phyloP scores from a whole-genome alignment of 306 rosid species.

The Ormosia emarginata region DNA sequence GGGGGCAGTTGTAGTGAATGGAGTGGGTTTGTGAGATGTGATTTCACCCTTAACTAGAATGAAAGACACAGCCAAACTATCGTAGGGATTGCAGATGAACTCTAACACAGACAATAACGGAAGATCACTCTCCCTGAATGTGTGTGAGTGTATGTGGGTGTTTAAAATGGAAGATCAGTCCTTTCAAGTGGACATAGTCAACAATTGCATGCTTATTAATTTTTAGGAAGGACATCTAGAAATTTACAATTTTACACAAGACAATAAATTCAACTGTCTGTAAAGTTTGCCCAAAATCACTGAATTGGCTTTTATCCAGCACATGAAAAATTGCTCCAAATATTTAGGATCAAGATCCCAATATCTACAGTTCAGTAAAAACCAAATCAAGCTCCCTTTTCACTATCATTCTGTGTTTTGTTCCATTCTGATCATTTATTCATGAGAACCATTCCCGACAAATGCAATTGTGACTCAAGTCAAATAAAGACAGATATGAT shows the following conservation, averaged over 20 bases:
- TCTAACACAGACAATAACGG: background rate
- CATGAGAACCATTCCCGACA: slow-evolving; percentile 7
- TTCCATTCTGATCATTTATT: background rate
- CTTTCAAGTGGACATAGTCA: background rate
- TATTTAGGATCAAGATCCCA: background rate
- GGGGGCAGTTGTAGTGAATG: background rate
- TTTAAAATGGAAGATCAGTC: too few species aligned
- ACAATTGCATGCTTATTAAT: background rate
- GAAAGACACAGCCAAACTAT: background rate
- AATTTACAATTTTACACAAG: background rate
- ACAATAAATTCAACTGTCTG: background rate
- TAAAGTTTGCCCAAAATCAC: background rate
- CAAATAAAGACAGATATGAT: background rate
- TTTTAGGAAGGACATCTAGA: background rate
- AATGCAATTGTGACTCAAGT: background rate
- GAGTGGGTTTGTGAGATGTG: background rate
- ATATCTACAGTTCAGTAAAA: background rate
- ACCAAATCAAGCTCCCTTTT: background rate
- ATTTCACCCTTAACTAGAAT: background rate
- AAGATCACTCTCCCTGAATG: too few species aligned
- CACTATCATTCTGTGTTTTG: background rate
- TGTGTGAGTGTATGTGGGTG: too few species aligned
- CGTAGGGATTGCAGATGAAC: background rate
- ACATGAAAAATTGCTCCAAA: background rate
- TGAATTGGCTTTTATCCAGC: background rate